A percentile compares a stretch with the other conserved stretches of the same genome.
phyloP scores from a whole-genome alignment of 1,284 basidiomycete genomes.

The Fomes fomentarius region DNA sequence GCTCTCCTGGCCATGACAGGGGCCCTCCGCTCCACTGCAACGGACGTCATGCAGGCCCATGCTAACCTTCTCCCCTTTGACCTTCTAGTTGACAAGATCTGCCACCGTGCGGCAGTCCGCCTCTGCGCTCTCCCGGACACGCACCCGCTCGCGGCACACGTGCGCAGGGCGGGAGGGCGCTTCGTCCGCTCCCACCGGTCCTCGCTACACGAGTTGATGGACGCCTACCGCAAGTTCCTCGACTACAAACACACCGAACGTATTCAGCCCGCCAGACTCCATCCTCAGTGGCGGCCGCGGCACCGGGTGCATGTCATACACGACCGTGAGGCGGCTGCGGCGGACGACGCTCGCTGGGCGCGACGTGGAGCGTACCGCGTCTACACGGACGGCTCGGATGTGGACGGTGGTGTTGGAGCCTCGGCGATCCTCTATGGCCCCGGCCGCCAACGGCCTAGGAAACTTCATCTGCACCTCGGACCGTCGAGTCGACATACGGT shows the following conservation, averaged over 20 bases:
- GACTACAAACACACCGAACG: slow-evolving; percentile 8
- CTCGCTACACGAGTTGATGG: slow-evolving; percentile 25
- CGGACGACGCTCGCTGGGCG: background rate
- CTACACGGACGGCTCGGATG: slow-evolving; percentile 25
- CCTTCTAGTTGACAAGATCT: slow-evolving; percentile 29
- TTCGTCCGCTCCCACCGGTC: slow-evolving; percentile 21
- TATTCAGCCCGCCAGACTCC: slow-evolving; percentile 10
- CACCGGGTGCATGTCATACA: no score
- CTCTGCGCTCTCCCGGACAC: slow-evolving; percentile 35
- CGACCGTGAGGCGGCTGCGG: slow-evolving; percentile 4
- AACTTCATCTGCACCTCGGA: slow-evolving; percentile 29
- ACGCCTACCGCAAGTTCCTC: slow-evolving; percentile 11
- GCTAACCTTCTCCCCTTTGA: slow-evolving; percentile 37
- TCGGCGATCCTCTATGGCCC: slow-evolving; percentile 7
- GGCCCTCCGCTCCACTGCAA: slow-evolving; percentile 35
- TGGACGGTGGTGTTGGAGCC: slow-evolving; percentile 8
- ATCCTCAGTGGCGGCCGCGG: slow-evolving; percentile 5
- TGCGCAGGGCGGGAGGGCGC: slow-evolving; percentile 10
- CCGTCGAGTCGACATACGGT: slow-evolving; percentile 29
- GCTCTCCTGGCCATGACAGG: no score
- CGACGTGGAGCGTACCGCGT: background rate
- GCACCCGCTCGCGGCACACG: slow-evolving; percentile 34
- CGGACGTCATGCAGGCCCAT: slow-evolving; percentile 36
- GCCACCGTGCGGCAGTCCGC: slow-evolving; percentile 31
- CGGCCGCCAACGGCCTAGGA: background rate